Evolutionary conservation across 176 grass and related monocot species (phyloP), one percentile per base, ranked within the genome.

Genomic region (Panicum miliaceum): DNA sequence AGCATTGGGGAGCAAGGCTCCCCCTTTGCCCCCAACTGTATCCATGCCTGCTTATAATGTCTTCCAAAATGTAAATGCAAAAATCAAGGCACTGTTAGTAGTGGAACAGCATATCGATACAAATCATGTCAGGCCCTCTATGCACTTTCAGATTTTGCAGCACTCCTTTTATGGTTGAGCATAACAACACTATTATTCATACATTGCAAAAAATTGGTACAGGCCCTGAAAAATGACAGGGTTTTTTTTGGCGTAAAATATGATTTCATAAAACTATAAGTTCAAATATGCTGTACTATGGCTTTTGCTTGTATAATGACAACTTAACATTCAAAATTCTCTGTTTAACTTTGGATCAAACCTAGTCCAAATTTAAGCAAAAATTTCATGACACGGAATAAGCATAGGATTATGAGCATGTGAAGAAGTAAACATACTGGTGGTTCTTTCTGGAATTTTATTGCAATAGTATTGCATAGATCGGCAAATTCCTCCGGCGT

Each of bases 371-470:
- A 74, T 41, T 46, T 37, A 20, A 47, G 40, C 29, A 74, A 16
- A 51, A 73, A 57, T 38, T 77, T 87, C 60, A 54, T 53, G 54
- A 43, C 12, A 15, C 14, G 12, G 67, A 72, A 71, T 20, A 38
- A 78, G 65, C 22, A 87, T 8, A 85, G 3, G 51, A 81, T 63
- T 43, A 78, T 82, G 42, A 63, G 76, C 40, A 26, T 43, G 34
- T 63, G 52, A 75, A 75, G 32, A 77, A 77, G 68, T 82, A 37
- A 89, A 93, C 93, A 85, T 94, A 98, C 96, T 32, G 82, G 72
- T 84, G 96, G 89, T 86, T 98, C 96, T 85, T 93, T 98, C 89
- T 94, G 96, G 60, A 98, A 98, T 77, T 90, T 90, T 56, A 95
- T 92, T 72, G 89, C 96, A 90, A 98, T 98, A 29, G 96, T 79